These are phyloP conservation scores for Pleurotus sapidus DNA, from an alignment of 768 basidiomycete genomes.

Conservation along the genomic window DNA sequence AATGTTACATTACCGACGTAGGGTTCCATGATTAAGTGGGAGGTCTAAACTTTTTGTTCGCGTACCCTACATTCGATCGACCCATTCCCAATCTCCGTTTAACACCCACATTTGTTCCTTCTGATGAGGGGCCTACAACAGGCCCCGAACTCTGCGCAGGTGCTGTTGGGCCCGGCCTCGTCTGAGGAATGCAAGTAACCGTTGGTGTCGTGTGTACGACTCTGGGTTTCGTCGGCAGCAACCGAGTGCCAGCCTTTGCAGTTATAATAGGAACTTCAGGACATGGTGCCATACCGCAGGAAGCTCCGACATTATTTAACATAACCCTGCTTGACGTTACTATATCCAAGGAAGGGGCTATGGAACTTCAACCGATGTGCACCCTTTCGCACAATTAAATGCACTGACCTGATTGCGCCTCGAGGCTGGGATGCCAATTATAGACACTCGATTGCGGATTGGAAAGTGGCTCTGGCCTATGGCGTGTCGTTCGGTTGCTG, in stretches of 20 bases:
- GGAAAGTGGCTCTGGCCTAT: constrained; percentile 8
- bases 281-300: too few relatives aligned
- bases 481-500: constrained; percentile 26
- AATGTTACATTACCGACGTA: not conserved
- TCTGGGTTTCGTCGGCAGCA: not conserved
- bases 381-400: too few relatives aligned
- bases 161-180: not conserved
- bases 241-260: not conserved
- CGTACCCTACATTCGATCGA: constrained; percentile 43
- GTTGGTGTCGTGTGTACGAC: constrained; percentile 4
- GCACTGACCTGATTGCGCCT: too few relatives aligned
- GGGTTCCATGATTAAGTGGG: constrained; percentile 26
- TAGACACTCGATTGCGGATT: not conserved
- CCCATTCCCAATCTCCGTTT: constrained; percentile 69
- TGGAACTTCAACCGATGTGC: too few relatives aligned
- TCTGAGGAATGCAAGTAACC: not conserved
- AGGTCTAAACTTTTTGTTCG: constrained; percentile 73
- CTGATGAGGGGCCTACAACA: not conserved
- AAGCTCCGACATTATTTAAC: not conserved
- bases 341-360: not conserved
- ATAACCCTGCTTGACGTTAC: not conserved
- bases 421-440: constrained; percentile 3
- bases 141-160: not conserved
- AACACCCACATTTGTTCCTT: constrained; percentile 20
- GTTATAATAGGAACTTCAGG: not conserved